These are phyloP conservation scores for Ichthyophthirius multifiliis DNA, from an alignment of 169 alveolate genomes.

Conservation along the genomic window DNA sequence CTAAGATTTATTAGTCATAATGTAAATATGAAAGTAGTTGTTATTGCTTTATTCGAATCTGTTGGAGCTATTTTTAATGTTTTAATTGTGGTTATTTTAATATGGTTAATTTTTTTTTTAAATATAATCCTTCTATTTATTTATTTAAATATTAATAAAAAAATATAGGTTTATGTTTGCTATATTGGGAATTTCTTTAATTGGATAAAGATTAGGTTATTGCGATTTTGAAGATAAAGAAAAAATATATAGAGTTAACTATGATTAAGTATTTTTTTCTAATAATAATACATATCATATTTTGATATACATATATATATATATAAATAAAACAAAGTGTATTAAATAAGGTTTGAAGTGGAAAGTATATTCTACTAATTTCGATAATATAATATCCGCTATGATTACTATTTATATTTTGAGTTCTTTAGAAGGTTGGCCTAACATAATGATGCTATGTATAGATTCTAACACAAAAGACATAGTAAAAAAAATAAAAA, in stretches of 20 bases:
- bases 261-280: background rate
- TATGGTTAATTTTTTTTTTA: background rate
- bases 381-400: conserved; percentile 62
- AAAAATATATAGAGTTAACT: background rate
- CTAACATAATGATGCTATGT: conserved; percentile 58
- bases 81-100: background rate
- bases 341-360: conserved; percentile 41
- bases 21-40: conserved; percentile 66
- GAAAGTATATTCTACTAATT: conserved; percentile 57
- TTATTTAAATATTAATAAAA: too few species aligned
- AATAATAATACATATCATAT: background rate
- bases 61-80: conserved; percentile 74
- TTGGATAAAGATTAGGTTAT: background rate
- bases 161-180: background rate
- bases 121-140: too few species aligned
- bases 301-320: background rate
- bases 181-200: background rate
- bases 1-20: conserved; percentile 77
- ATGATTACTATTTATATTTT: conserved; percentile 67
- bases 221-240: conserved; percentile 5
- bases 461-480: conserved; percentile 28
- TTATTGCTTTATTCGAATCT: conserved; percentile 68
- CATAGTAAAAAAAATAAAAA: background rate
- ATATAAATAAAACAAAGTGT: conserved; percentile 22
- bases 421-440: conserved; percentile 79